Base-by-base conservation (phyloP, 495 filamentous ascomycete species). In the Cercophora samala region DNA sequence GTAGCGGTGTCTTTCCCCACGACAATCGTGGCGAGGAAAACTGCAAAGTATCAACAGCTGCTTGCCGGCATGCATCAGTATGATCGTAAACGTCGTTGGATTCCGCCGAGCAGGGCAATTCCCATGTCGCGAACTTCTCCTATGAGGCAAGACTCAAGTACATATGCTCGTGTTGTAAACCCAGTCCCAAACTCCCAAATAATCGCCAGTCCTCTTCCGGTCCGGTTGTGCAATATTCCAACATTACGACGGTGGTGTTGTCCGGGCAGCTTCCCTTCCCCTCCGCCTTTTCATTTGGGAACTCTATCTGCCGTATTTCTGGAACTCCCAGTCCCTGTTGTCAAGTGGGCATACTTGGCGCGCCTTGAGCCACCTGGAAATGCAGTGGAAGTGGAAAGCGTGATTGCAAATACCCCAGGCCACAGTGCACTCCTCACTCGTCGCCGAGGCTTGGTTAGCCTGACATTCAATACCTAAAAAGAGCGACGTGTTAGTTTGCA, bases 381-480 rank as follows among this genome's bases (percentile, higher is more conserved):
- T 99, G 83, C 95, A 99, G 81, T 99, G 95, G 83, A 99, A 99
- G 80, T 99, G 95, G 84, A 99, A 99, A 6, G 95, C 95, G 75
- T 99, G 95, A 76, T 99, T 99, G 83, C 95, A 99, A 58, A 98
- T 98, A 51, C 95, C 95, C 95, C 95, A 99, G 1, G 95, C 95
- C 22, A 99, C 95, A 19, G 95, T 99, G 76, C 95, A 99, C 75
- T 99, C 95, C 74, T 99, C 95, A 58, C 89, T 97, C 15, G 95
- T 96, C 59, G 95, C 94, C 26, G 93, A 97, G 42, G 94, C 93
- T 78, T 99, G 95, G 77, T 99, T 99, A n/a, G 95, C 95, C 79
- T 99, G 95, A 75, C 95, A 99, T 78, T 99, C 95, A 69, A 99
- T 99, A 77, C 93, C 92, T 96, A 54, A 42, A 69, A 46, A 9